Base-by-base conservation (phyloP, 2,329 filamentous ascomycete genomes). In the Diaporthe amygdali region DNA sequence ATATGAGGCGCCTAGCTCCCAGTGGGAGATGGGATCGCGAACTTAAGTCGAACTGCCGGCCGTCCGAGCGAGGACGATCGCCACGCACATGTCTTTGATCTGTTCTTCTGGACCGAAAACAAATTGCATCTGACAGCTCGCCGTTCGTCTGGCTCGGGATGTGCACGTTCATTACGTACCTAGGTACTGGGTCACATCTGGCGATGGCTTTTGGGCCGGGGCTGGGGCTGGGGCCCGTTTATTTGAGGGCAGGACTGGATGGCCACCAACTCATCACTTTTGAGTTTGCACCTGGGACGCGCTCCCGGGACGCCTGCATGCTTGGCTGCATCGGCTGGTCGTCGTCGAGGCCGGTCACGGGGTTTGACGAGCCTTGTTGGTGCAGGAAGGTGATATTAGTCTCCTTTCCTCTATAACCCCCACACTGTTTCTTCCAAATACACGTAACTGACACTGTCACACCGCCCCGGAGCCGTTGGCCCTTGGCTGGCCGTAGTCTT, bases 81-180 rank as follows among this genome's bases (percentile, higher is more conserved):
- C 27, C 41, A n/a, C 56, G 56, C 56, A 63, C 56, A 63, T 63
- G 56, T 27, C 54, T 39, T 27, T 22, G 54, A 27, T 22, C 34
- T 63, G 46, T 63, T 12, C 41, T 5, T 14, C 15, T 63, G 27
- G 12, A 27, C 39, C 27, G 56, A 47, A 44, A 32, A 27, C 56
- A 20, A 63, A 34, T 34, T 32, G 56, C 56, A 63, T 63, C 56
- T 63, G 56, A 63, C 56, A 63, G 56, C 27, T 63, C 56, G 7
- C 39, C 10, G 39, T 46, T 47, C 39, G 27, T 63, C 56, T 47
- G 56, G 27, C 39, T 34, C 39, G 9, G 41, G 20, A 22, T 8
- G 56, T 27, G 56, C 41, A 63, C 56, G 39, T 34, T 34, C 25
- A 20, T 22, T 25, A 20, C 1, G 20, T 22, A 15, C 27, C n/a